Conservation (phyloP, 2,329 filamentous ascomycete genomes). For the Nemania serpens region DNA sequence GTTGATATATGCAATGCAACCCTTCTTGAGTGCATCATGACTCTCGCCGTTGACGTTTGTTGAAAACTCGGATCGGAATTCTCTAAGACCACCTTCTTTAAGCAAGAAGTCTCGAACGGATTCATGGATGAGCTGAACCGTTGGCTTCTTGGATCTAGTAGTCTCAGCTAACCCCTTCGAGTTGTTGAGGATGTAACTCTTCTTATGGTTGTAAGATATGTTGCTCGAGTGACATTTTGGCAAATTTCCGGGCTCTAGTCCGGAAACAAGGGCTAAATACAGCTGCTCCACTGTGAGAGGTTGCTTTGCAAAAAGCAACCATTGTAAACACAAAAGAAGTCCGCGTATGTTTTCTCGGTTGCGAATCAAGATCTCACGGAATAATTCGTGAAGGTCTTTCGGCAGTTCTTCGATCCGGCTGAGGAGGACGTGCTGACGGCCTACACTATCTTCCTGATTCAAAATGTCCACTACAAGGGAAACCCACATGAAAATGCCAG, state of each 20-base stretch:
- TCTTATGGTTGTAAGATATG: constrained; percentile 30
- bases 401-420: constrained; percentile 10
- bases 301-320: constrained; percentile 12
- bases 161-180: constrained; percentile 58
- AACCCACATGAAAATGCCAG: constrained; percentile 26
- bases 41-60: constrained; percentile 51
- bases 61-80: constrained; percentile 42
- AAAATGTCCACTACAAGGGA: constrained; percentile 19
- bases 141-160: constrained; percentile 39
- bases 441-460: constrained; percentile 13
- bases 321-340: constrained; percentile 20
- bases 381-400: constrained; percentile 13
- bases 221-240: neutral
- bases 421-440: neutral
- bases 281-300: constrained; percentile 13
- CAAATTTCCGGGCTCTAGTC: neutral
- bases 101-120: constrained; percentile 55
- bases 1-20: constrained; percentile 12
- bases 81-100: constrained; percentile 40
- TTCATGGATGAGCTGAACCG: constrained; percentile 60
- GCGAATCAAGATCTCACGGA: constrained; percentile 14
- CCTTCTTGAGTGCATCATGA: constrained; percentile 35
- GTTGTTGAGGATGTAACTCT: constrained; percentile 45
- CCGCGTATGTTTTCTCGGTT: neutral
- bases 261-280: constrained; percentile 16